Percentiles rank a stretch among this genome's conserved stretches.
phyloP scores from a whole-genome alignment of 176 grass and related monocot genomes.

The Rhynchospora breviuscula region DNA sequence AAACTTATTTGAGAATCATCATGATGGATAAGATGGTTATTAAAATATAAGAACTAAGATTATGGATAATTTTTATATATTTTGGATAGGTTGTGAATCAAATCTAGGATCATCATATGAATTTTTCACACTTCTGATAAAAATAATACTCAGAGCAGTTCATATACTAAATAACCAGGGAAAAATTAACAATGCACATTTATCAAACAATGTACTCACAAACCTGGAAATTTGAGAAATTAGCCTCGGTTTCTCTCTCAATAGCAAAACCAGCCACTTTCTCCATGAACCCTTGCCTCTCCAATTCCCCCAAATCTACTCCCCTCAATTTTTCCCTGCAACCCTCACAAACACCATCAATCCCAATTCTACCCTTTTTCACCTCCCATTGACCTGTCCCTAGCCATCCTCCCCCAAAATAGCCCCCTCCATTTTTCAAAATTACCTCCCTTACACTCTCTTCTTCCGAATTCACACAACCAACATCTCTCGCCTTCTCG shows the following conservation, averaged over 20 bases:
- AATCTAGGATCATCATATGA: background rate
- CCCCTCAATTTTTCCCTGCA: slow-evolving; percentile 42
- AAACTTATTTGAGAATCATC: background rate
- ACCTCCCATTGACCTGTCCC: slow-evolving; percentile 41
- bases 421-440: slow-evolving; percentile 61
- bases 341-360: slow-evolving; percentile 24
- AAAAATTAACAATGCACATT: background rate
- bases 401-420: slow-evolving; percentile 69
- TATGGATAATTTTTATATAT: background rate
- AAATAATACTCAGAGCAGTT: background rate
- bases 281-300: slow-evolving; percentile 53
- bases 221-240: slow-evolving; percentile 85
- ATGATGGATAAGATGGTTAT: background rate
- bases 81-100: background rate
- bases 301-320: slow-evolving; percentile 49
- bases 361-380: slow-evolving; percentile 28
- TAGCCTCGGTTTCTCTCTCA: slow-evolving; percentile 65
- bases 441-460: slow-evolving; percentile 37
- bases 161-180: background rate
- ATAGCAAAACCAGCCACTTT: slow-evolving; percentile 68
- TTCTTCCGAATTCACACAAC: slow-evolving; percentile 26
- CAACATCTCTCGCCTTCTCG: slow-evolving; percentile 1
- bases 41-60: background rate
- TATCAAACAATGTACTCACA: background rate
- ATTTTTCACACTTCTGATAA: background rate